phyloP scores from a whole-genome alignment of 768 basidiomycete genomes.

The Phylloporus sp. region DNA sequence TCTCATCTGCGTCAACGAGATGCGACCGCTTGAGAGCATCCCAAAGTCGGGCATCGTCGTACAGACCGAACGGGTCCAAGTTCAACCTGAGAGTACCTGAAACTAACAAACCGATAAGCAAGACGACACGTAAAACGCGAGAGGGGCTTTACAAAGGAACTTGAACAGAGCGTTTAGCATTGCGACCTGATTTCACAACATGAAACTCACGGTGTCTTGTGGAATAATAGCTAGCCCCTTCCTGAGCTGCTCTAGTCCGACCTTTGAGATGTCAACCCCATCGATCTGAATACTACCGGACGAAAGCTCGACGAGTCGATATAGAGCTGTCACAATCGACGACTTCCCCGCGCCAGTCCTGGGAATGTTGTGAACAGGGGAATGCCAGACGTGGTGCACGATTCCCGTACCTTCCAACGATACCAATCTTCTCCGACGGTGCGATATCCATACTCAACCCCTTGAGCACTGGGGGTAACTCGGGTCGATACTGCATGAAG shows the following conservation, averaged over 20 bases:
- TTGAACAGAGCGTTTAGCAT: background rate
- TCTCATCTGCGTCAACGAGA: constrained; percentile 55
- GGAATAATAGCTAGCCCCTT: constrained; percentile 73
- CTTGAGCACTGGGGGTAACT: constrained; percentile 84
- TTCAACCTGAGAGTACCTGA: constrained; percentile 82
- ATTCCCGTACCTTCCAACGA: constrained; percentile 61
- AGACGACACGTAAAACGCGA: constrained; percentile 3
- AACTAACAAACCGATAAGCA: constrained; percentile 35
- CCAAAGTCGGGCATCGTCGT: constrained; percentile 79
- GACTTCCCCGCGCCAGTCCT: constrained; percentile 88
- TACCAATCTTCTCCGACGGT: constrained; percentile 86
- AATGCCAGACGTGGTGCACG: constrained; percentile 5
- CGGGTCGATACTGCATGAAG: constrained; percentile 78
- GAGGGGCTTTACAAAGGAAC: constrained; percentile 37
- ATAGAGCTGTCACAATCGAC: constrained; percentile 84
- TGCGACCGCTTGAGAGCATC: constrained; percentile 84
- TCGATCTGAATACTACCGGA: constrained; percentile 77
- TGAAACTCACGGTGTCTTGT: constrained; percentile 49
- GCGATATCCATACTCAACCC: constrained; percentile 65
- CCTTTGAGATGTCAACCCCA: constrained; percentile 73
- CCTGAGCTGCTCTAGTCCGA: constrained; percentile 73
- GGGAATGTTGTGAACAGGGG: background rate
- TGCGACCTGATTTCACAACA: background rate
- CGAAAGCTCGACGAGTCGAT: constrained; percentile 75
- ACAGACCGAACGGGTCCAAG: constrained; percentile 81